A percentile compares a stretch with the other conserved stretches of the same genome.
Evolutionary conservation across 2,329 filamentous ascomycete genomes (phyloP).

Genomic region (Dactylellina haptotyla): DNA sequence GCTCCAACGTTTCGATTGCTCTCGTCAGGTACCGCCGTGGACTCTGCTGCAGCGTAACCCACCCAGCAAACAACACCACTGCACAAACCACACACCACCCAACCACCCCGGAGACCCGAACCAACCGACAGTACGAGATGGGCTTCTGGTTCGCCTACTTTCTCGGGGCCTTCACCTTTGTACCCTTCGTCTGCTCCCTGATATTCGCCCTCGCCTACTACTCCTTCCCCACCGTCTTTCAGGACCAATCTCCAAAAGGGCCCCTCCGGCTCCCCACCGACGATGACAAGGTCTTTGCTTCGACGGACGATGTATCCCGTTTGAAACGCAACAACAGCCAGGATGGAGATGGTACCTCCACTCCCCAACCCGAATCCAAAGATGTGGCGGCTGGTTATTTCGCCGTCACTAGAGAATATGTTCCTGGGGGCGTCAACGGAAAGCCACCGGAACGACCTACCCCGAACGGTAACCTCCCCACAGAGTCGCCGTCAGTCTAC

Average conservation of each 20-base stretch:
- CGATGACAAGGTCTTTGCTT: slow-evolving; percentile 72
- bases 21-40: neutral
- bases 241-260: slow-evolving; percentile 60
- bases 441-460: slow-evolving; percentile 89
- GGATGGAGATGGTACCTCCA: slow-evolving; percentile 38
- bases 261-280: slow-evolving; percentile 67
- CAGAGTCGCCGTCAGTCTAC: slow-evolving; percentile 74
- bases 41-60: neutral
- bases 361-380: slow-evolving; percentile 9
- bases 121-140: too few species aligned
- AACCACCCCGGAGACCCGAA: too few species aligned
- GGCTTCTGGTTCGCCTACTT: slow-evolving; percentile 79
- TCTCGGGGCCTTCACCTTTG: slow-evolving; percentile 85
- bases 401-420: slow-evolving; percentile 92
- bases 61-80: slow-evolving; percentile 7
- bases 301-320: slow-evolving; percentile 64
- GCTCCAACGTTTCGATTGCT: slow-evolving; percentile 1
- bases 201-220: slow-evolving; percentile 75
- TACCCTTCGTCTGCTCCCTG: slow-evolving; percentile 74
- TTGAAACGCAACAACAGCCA: slow-evolving; percentile 66
- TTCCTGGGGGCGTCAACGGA: slow-evolving; percentile 88
- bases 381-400: slow-evolving; percentile 92
- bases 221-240: slow-evolving; percentile 68
- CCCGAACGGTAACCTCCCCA: slow-evolving; percentile 77
- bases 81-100: slow-evolving; percentile 6